A percentile compares a stretch with the other conserved stretches of the same genome.
These are phyloP conservation scores for Acanthamoeba triangularis DNA, from an alignment of 208 protist genomes.

Conservation along the genomic window DNA sequence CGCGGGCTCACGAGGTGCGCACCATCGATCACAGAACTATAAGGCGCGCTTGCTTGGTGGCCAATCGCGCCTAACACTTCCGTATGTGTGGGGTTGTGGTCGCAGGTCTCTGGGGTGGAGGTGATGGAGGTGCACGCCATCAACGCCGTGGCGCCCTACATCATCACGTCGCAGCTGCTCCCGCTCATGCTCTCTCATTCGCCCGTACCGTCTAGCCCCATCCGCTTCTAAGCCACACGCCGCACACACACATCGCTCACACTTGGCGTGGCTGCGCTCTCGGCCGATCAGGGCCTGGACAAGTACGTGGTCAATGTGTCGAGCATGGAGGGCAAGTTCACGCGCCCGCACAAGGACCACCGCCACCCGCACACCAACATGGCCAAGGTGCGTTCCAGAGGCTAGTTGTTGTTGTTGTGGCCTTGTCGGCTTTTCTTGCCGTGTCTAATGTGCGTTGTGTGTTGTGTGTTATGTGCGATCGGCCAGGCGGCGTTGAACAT, in stretches of 20 bases:
- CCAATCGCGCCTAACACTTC: neutral
- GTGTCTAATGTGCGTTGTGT: too few species aligned
- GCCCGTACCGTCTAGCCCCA: neutral
- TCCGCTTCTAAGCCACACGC: neutral
- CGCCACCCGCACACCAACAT: constrained; percentile 99
- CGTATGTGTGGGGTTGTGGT: neutral
- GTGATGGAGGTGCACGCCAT: constrained; percentile 49
- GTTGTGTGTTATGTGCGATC: neutral
- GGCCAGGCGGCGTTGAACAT: constrained; percentile 97
- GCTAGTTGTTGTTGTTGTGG: too few species aligned
- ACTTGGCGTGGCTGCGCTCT: constrained; percentile 96
- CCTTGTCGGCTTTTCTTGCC: neutral
- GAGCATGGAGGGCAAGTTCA: constrained; percentile 97
- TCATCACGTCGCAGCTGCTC: constrained; percentile 1
- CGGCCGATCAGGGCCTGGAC: constrained; percentile 79
- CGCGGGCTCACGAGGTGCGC: constrained; percentile 90
- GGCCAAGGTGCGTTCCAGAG: constrained; percentile 94
- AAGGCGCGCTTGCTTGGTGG: neutral
- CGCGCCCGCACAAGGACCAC: constrained; percentile 86
- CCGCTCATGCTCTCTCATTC: constrained; percentile 20
- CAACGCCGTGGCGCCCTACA: constrained; percentile 41
- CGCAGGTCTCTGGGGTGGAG: constrained; percentile 16
- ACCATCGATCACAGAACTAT: neutral
- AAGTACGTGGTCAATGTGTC: constrained; percentile 97
- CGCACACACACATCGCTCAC: constrained; percentile 85